Conservation (phyloP, 108 stramenopile species). For the Cyclotella choctawhatcheeana region DNA sequence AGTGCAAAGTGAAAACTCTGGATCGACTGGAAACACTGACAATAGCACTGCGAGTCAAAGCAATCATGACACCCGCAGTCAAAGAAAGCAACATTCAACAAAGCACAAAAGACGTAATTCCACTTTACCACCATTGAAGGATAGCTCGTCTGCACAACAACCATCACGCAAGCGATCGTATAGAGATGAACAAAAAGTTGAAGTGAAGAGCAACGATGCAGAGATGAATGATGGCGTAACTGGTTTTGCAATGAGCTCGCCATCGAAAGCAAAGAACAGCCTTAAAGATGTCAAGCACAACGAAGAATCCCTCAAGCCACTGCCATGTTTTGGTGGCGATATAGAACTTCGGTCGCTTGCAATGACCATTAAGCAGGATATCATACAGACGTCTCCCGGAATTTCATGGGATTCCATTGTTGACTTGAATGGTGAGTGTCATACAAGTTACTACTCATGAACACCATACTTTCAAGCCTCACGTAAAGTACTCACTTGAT, state of each 20-base stretch:
- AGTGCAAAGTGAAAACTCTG: constrained; percentile 11
- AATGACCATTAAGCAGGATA: constrained; percentile 56
- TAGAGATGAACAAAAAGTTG: constrained; percentile 21
- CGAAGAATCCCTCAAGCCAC: constrained; percentile 33
- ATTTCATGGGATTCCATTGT: constrained; percentile 62
- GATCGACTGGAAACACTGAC: neutral
- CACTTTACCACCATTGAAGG: neutral
- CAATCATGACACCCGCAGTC: neutral
- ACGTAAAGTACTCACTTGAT: neutral
- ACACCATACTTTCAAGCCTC: neutral
- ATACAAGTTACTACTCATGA: no score
- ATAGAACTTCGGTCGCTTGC: constrained; percentile 58
- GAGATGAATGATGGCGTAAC: constrained; percentile 3
- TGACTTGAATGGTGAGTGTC: constrained; percentile 30
- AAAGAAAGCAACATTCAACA: neutral
- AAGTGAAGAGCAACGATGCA: constrained; percentile 6
- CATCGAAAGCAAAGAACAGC: neutral
- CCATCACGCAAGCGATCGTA: constrained; percentile 12
- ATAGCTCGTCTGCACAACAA: neutral
- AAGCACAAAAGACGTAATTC: constrained; percentile 1
- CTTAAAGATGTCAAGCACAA: neutral
- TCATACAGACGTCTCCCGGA: constrained; percentile 47
- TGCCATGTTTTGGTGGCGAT: constrained; percentile 65
- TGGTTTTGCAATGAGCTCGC: constrained; percentile 27
- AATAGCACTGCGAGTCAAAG: neutral